phyloP scores from a whole-genome alignment of 441 rosid genomes.

The Croton laevigatus region DNA sequence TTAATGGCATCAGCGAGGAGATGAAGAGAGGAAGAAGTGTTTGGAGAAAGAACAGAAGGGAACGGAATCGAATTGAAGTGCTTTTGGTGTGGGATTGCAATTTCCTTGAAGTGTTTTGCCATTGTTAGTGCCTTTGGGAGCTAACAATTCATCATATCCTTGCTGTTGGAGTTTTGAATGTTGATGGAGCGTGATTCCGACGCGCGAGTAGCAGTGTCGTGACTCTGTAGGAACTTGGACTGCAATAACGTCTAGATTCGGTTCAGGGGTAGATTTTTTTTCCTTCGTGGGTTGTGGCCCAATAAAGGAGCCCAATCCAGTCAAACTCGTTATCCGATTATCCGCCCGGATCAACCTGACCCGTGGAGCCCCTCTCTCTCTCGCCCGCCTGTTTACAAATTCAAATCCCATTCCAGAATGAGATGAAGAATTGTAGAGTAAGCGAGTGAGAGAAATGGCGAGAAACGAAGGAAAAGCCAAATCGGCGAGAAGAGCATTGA shows the following conservation, averaged over 20 bases:
- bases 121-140: slow-evolving; percentile 19
- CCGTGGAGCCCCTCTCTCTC: too few relatives aligned
- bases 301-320: not conserved
- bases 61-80: slow-evolving; percentile 40
- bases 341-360: too few relatives aligned
- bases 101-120: slow-evolving; percentile 45
- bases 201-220: not conserved
- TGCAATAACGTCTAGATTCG: slow-evolving; percentile 24
- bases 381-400: slow-evolving; percentile 27
- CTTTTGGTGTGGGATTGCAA: slow-evolving; percentile 48
- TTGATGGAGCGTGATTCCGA: not conserved
- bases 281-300: not conserved
- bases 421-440: not conserved
- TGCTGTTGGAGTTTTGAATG: not conserved
- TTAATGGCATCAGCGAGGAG: slow-evolving; percentile 34
- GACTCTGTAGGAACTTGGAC: not conserved
- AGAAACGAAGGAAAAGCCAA: slow-evolving; percentile 32
- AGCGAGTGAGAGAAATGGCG: slow-evolving; percentile 26
- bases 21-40: slow-evolving; percentile 28
- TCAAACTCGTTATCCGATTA: not conserved
- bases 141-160: not conserved
- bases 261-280: not conserved
- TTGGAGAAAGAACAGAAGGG: slow-evolving; percentile 52
- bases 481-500: slow-evolving; percentile 20
- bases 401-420: slow-evolving; percentile 17